Conservation (phyloP, 345 rosid species). For the Citrus australasica region DNA sequence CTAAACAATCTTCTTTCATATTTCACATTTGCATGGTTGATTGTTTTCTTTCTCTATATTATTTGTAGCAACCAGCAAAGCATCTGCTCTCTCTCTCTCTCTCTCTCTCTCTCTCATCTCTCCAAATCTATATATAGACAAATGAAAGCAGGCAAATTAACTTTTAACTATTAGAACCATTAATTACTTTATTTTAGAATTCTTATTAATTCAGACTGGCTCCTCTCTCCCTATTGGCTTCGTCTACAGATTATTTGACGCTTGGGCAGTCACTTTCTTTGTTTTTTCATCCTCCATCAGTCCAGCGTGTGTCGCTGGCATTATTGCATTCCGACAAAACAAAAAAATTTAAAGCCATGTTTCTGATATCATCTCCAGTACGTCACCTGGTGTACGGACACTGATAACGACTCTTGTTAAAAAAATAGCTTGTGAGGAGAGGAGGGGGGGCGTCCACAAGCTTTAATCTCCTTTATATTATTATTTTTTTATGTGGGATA, state of each 20-base stretch:
- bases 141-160: not conserved
- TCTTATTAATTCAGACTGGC: not conserved
- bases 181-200: not conserved
- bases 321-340: no score
- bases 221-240: not conserved
- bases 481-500: no score
- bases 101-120: not conserved
- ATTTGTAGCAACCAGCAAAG: not conserved
- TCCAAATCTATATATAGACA: not conserved
- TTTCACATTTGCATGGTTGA: not conserved
- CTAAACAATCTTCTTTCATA: no score
- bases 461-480: no score
- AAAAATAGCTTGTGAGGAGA: no score
- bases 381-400: not conserved
- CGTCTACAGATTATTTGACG: no score
- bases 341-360: not conserved
- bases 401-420: no score
- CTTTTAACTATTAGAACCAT: not conserved
- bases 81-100: not conserved
- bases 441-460: no score
- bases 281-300: not conserved
- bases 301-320: no score
- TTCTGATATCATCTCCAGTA: not conserved
- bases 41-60: not conserved
- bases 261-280: not conserved